phyloP scores from a whole-genome alignment of 75 land plant species.

The Gnetum montanum region DNA sequence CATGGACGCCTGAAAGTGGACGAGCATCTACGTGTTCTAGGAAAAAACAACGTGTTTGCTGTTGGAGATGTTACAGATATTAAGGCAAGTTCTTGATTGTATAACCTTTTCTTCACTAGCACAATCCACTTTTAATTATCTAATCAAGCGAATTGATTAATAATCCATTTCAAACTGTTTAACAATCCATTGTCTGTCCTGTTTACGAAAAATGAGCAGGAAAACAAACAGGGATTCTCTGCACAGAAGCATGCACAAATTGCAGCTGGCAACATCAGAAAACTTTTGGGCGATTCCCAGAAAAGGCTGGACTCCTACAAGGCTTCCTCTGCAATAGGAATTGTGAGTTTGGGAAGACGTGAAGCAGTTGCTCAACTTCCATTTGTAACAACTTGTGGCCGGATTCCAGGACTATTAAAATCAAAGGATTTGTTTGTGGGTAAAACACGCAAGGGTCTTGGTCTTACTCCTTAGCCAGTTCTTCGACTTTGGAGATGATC shows the following conservation, averaged over 20 bases:
- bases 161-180: too few relatives aligned
- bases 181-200: too few relatives aligned
- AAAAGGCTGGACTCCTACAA: conserved; percentile 14
- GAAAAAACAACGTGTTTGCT: conserved; percentile 27
- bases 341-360: conserved; percentile 26
- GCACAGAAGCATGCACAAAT: conserved; percentile 27
- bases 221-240: conserved; percentile 32
- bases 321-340: conserved; percentile 17
- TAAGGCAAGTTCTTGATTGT: conserved; percentile 10
- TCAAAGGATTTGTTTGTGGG: conserved; percentile 30
- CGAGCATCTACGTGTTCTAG: conserved; percentile 11
- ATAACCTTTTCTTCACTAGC: background rate
- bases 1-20: conserved; percentile 28
- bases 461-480: conserved; percentile 2
- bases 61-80: conserved; percentile 33
- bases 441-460: conserved; percentile 18
- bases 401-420: conserved; percentile 23
- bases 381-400: conserved; percentile 22
- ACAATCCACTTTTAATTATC: too few relatives aligned
- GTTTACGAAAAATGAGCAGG: too few relatives aligned
- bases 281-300: background rate
- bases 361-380: conserved; percentile 34
- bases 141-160: too few relatives aligned
- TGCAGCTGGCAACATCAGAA: conserved; percentile 14
- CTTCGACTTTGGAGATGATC: too few relatives aligned